These are phyloP conservation scores for Lipomyces yamadae DNA, from an alignment of 805 yeast genomes.

Conservation along the genomic window DNA sequence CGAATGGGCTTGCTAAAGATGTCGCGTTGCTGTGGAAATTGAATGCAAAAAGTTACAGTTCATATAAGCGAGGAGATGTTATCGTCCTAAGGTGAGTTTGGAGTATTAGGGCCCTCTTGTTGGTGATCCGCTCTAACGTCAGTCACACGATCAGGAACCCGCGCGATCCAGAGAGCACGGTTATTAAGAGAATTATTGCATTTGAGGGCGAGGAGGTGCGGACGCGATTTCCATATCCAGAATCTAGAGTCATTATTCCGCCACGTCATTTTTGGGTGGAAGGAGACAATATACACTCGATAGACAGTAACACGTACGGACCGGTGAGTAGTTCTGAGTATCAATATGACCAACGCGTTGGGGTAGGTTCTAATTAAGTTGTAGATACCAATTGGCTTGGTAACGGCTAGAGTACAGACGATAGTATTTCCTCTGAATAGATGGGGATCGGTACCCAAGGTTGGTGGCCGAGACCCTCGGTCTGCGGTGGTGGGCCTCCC, in stretches of 20 bases:
- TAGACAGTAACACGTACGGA: constrained; percentile 87
- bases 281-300: constrained; percentile 80
- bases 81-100: constrained; percentile 26
- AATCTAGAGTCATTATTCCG: constrained; percentile 65
- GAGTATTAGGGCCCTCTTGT: no score
- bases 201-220: constrained; percentile 69
- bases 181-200: constrained; percentile 80
- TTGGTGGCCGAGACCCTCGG: constrained; percentile 53
- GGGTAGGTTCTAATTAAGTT: neutral
- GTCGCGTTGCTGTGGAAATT: constrained; percentile 29
- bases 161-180: constrained; percentile 70
- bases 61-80: constrained; percentile 27
- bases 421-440: constrained; percentile 73
- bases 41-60: constrained; percentile 15
- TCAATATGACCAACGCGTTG: neutral
- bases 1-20: constrained; percentile 30
- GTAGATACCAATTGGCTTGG: constrained; percentile 65
- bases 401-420: constrained; percentile 72
- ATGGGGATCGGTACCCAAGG: constrained; percentile 53
- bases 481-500: constrained; percentile 10
- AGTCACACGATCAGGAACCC: constrained; percentile 51
- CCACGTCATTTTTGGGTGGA: constrained; percentile 90
- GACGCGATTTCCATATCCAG: constrained; percentile 71
- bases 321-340: constrained; percentile 54
- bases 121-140: neutral